phyloP scores from a whole-genome alignment of 352 stramenopile genomes.

The Phytopythium mirpurense region DNA sequence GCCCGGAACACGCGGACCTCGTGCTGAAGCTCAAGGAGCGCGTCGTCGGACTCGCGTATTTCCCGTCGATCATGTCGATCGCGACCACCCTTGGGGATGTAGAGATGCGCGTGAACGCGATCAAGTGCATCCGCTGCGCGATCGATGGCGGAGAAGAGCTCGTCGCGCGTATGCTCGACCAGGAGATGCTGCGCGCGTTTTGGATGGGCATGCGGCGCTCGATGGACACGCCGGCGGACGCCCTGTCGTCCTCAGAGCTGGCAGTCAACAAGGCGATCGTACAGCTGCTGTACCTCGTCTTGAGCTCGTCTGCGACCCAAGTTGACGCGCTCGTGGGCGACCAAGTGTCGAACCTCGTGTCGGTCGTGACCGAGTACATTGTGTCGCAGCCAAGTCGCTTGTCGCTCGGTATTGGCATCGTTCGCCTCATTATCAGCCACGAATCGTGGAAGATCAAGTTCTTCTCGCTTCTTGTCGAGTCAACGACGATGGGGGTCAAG shows the following conservation, averaged over 20 bases:
- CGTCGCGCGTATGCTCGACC: conserved; percentile 57
- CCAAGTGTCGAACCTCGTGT: conserved; percentile 59
- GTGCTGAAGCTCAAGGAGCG: conserved; percentile 57
- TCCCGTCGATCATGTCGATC: conserved; percentile 57
- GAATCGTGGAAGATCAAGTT: conserved; percentile 71
- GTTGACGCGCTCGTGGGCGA: conserved; percentile 46
- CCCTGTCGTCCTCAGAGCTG: conserved; percentile 23
- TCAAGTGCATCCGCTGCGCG: conserved; percentile 66
- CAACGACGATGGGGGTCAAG: conserved; percentile 47
- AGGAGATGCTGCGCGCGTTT: conserved; percentile 66
- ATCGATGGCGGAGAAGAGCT: conserved; percentile 52
- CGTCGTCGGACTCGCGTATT: conserved; percentile 53
- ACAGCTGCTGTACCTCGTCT: conserved; percentile 59
- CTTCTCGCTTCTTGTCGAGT: conserved; percentile 62
- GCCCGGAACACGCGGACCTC: conserved; percentile 36
- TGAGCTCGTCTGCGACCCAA: conserved; percentile 53
- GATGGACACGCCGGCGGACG: conserved; percentile 40
- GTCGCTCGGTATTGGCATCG: conserved; percentile 55
- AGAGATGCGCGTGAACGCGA: conserved; percentile 45
- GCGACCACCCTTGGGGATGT: conserved; percentile 39
- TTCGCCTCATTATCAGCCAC: conserved; percentile 70
- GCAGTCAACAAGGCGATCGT: conserved; percentile 45
- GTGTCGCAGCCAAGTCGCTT: conserved; percentile 44
- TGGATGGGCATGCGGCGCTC: conserved; percentile 55
- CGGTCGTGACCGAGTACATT: conserved; percentile 67